Percentiles rank a stretch among this genome's conserved stretches.
Conservation (phyloP, 1,284 basidiomycete genomes). For the Tilletia caries region DNA sequence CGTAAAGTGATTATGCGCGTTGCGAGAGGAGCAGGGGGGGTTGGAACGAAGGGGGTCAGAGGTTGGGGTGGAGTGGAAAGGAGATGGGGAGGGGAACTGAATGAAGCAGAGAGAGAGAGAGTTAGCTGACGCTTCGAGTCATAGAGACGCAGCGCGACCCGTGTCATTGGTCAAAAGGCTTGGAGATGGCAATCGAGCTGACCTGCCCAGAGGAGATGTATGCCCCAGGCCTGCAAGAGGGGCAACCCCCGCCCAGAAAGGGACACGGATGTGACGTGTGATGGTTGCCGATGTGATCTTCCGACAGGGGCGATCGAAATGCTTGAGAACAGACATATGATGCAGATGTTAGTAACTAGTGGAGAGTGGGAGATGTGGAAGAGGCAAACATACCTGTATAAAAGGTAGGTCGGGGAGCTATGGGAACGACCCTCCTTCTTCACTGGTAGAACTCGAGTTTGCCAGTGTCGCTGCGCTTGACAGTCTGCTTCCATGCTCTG, state of each 20-base stretch:
- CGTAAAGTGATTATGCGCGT: constrained; percentile 14
- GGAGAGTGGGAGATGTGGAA: background rate
- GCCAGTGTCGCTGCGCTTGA: constrained; percentile 50
- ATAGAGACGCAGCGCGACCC: no score
- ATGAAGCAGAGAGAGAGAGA: background rate
- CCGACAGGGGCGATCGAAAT: background rate
- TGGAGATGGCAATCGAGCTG: no score
- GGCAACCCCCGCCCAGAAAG: no score
- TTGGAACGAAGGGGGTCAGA: background rate
- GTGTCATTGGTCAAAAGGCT: no score
- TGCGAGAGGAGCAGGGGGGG: background rate
- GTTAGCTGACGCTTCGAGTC: background rate
- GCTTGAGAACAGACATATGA: background rate
- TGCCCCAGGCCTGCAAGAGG: no score
- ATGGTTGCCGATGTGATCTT: background rate
- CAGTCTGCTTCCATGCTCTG: constrained; percentile 51
- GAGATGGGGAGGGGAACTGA: background rate
- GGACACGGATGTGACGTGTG: background rate
- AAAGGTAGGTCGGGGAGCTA: background rate
- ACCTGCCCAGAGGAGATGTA: no score
- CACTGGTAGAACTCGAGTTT: constrained; percentile 53
- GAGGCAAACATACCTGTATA: background rate
- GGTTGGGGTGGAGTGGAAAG: background rate
- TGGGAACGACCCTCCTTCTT: background rate
- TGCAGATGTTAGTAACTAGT: no score